Conservation (phyloP, 305 asterid genomes). For the Solanum chacoense region DNA sequence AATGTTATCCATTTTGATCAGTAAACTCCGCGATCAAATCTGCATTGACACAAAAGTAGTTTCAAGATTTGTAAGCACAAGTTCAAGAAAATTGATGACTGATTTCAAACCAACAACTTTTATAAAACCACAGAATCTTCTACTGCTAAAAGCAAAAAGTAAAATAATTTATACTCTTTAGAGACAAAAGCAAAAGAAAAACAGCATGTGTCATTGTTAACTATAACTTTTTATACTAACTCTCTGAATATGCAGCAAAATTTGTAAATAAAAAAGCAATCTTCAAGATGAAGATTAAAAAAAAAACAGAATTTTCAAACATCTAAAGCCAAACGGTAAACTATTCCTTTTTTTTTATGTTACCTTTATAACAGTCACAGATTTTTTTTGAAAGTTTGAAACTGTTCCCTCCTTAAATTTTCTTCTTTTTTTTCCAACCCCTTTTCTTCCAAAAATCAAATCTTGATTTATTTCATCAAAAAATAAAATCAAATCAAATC, state of each 20-base stretch:
- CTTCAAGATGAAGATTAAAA: constrained; percentile 3
- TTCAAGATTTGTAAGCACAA: neutral
- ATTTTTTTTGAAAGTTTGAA: constrained; percentile 59
- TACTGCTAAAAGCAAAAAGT: neutral
- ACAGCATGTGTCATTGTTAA: constrained; percentile 20
- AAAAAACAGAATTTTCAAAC: neutral
- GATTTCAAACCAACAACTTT: neutral
- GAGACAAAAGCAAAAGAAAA: constrained; percentile 4
- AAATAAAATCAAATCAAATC: neutral
- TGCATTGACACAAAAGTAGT: neutral
- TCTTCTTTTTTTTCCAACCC: constrained; percentile 5
- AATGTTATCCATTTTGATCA: constrained; percentile 28
- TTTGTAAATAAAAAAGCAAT: constrained; percentile 5
- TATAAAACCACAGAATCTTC: neutral
- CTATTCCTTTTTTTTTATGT: constrained; percentile 13
- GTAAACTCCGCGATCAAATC: neutral
- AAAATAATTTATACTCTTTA: neutral
- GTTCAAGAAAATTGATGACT: neutral
- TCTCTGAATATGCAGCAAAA: constrained; percentile 29
- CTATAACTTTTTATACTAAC: constrained; percentile 12
- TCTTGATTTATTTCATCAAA: neutral
- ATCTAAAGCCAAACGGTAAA: constrained; percentile 19
- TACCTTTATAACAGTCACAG: constrained; percentile 34
- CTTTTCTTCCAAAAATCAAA: constrained; percentile 8
- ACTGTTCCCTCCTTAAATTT: constrained; percentile 20